Evolutionary conservation across 2,329 filamentous ascomycete genomes (phyloP), one percentile per base, ranked within the genome.

Genomic region (Aspergillus chevalieri): DNA sequence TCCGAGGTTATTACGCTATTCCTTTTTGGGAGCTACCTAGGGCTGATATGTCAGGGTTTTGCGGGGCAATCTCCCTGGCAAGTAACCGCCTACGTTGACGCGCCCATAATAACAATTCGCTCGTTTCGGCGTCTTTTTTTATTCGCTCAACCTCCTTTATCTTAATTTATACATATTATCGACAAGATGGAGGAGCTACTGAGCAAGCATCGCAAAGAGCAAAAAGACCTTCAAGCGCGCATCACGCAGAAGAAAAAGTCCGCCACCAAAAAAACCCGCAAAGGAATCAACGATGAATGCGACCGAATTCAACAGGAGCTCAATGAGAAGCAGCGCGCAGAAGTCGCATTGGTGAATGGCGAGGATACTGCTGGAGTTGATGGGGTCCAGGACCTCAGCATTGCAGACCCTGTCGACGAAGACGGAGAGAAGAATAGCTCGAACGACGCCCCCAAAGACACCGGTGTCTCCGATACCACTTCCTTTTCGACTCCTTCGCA

Each of bases 161-260:
- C 7, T n/a, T 41, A 6, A 22, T 6, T 21, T 19, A 41, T 41
- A 41, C 41, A 43, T 45, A 33, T 28, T 6, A 4, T 43, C 47
- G 43, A 8, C 4, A 36, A 42, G n/a, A 82, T 93, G 70, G 91
- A 96, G 52, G 84, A 87, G 54, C 74, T 93, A 49, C 84, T 89
- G 60, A 75, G 83, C 34, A 86, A 85, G 43, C 93, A 98, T 68
- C 84, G 89, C 61, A 93, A 89, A 70, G 92, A 98, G 72, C 84
- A 87, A 67, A 85, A 84, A 59, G 92, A 97, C 53, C 78, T 98
- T 22, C 88, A 95, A 68, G 80, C 83, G 46, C 84, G 86, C 52
- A 84, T 94, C 63, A 96, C 89, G 4, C 90, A 86, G 72, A 97
- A 96, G 79, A 98, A 96, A 78, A 97, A 96, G 77, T 86, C 87